Percentiles rank a stretch among this genome's conserved stretches.
Evolutionary conservation across 345 rosid genomes (phyloP).

Genomic region (Xanthoceras sorbifolium): DNA sequence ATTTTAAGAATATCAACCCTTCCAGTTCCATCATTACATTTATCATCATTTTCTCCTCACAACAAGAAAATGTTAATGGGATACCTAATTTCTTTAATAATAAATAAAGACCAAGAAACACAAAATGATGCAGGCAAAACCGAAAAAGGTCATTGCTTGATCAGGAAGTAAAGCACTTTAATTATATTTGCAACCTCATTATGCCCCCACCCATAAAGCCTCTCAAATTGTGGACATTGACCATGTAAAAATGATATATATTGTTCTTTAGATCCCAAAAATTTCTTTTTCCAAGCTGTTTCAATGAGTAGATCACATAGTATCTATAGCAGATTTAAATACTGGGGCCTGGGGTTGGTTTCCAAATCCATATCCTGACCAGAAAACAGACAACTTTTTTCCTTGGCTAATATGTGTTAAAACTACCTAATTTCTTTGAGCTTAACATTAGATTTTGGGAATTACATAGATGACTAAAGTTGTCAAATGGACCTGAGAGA

Average conservation of each 20-base stretch:
- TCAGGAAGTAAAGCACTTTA: not conserved
- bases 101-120: not conserved
- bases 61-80: not conserved
- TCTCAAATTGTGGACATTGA: not conserved
- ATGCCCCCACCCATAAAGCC: not conserved
- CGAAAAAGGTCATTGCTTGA: conserved; percentile 1
- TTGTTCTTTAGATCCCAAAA: not conserved
- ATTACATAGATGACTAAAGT: conserved; percentile 7
- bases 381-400: conserved; percentile 8
- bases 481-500: conserved; percentile 10
- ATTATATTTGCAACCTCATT: not conserved
- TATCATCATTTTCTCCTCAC: not conserved
- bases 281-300: conserved; percentile 4
- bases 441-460: conserved; percentile 14
- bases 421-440: conserved; percentile 17
- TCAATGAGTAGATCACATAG: not conserved
- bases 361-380: not conserved
- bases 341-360: not conserved
- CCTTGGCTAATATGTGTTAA: conserved; percentile 4
- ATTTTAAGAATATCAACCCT: not conserved
- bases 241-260: not conserved
- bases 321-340: not conserved
- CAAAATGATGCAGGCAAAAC: not conserved
- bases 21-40: not conserved
- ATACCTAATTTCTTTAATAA: not conserved